Evolutionary conservation across 169 alveolate species (phyloP).

Genomic region (Plasmodium fragile): DNA sequence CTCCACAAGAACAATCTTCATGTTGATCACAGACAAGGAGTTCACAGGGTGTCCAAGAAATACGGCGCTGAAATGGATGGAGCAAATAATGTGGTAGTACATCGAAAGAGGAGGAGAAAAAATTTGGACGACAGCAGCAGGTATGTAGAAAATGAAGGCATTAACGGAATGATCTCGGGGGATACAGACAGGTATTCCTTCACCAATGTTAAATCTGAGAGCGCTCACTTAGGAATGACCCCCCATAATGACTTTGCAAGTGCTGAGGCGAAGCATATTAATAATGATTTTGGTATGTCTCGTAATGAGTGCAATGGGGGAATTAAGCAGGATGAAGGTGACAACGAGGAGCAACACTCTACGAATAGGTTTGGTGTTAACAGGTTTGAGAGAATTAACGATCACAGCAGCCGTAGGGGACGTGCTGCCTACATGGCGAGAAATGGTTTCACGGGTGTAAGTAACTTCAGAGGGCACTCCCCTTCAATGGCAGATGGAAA

Average conservation of each 20-base stretch:
- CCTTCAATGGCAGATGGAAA: not conserved
- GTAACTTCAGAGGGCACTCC: not conserved
- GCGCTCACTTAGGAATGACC: not conserved
- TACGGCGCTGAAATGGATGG: not conserved
- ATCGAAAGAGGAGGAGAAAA: conserved; percentile 34
- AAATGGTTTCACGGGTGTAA: not conserved
- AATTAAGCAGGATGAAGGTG: not conserved
- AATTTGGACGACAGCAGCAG: not conserved
- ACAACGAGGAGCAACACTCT: not conserved
- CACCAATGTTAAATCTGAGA: not conserved
- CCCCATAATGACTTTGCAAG: not conserved
- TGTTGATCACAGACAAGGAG: conserved; percentile 6
- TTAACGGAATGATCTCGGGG: not conserved
- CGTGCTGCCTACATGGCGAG: not conserved
- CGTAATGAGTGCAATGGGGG: not conserved
- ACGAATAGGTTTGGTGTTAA: not conserved
- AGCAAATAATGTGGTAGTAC: not conserved
- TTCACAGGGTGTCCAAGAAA: not conserved
- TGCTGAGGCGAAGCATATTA: not conserved
- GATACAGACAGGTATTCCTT: not conserved
- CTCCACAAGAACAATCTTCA: conserved; percentile 3
- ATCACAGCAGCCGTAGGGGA: not conserved
- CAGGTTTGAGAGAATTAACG: not conserved
- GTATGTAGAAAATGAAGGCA: conserved; percentile 12
- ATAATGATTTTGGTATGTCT: not conserved